Base-by-base conservation (phyloP, 2,329 filamentous ascomycete species). In the Fusarium caatingaense region DNA sequence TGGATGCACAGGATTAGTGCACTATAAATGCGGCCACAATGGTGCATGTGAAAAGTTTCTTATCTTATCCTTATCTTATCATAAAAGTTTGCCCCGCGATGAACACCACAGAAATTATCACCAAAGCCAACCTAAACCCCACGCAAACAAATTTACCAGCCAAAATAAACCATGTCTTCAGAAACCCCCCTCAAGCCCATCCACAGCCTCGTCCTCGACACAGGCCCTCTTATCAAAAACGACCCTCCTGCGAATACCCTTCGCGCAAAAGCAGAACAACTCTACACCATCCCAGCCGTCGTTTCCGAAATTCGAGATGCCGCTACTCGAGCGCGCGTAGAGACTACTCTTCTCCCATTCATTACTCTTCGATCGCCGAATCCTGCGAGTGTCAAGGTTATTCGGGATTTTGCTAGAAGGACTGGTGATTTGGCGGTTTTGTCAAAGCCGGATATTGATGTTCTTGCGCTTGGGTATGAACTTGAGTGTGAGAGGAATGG, bases 201-300 rank as follows among this genome's bases (percentile, higher is more conserved):
- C 51, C 90, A 97, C 82, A 92, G 91, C 56, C 88, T 98, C 54
- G 87, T 98, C 28, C 87, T 99, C 72, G 96, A 99, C 78, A 92
- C 96, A 5, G 95, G 94, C 27, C 94, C 95, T 10, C 89, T 99
- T 65, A 94, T 99, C 79, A 95, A 95, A 78, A 98, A 98, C 82
- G 91, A 96, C 70, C 93, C 95, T 15, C 85, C 93, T 13, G 88
- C 96, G 25, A 97, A 93, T 47, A 93, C 92, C 0, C 88, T 99
- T 13, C 84, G 97, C 54, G 86, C 88, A 40, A 90, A 93, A 78
- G 90, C 93, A 49, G 91, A 96, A 75, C 84, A 87, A 63, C 86
- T 98, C 44, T 89, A 94, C 76, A 98, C 94, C 2, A 92, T 95
- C 0, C 94, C 94, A 1, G 90, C 92, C 10, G 93, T 99, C 59